Conservation (phyloP, 2,329 filamentous ascomycete species). For the Colletotrichum limetticola region DNA sequence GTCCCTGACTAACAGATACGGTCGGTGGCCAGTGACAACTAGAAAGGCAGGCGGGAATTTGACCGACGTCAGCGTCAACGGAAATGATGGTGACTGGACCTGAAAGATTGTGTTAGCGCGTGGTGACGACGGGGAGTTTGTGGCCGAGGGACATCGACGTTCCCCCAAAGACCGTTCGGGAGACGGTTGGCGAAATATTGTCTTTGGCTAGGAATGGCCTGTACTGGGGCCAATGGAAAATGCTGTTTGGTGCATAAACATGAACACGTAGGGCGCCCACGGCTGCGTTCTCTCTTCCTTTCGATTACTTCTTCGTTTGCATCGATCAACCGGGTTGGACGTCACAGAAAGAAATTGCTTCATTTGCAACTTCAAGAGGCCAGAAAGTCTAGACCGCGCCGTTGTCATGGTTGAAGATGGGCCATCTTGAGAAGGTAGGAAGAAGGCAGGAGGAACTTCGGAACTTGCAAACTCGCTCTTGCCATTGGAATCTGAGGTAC, state of each 20-base stretch:
- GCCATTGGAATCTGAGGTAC: not conserved
- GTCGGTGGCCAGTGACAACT: not conserved
- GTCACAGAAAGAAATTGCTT: not conserved
- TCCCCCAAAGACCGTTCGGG: not conserved
- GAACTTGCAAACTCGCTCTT: not conserved
- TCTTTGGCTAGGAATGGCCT: not conserved
- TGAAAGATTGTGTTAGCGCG: constrained; percentile 2
- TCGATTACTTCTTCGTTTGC: not conserved
- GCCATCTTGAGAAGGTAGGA: not conserved
- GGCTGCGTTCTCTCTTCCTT: not conserved
- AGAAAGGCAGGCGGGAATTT: constrained; percentile 10
- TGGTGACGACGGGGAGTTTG: constrained; percentile 11
- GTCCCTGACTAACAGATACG: constrained; percentile 18
- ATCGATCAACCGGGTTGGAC: not conserved
- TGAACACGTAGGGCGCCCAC: not conserved
- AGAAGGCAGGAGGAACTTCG: not conserved
- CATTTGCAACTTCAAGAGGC: not conserved
- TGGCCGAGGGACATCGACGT: constrained; percentile 3
- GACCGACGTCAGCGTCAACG: constrained; percentile 27
- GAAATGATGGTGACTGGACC: not conserved
- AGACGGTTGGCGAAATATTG: not conserved
- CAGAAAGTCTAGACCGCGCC: not conserved
- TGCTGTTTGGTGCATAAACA: not conserved
- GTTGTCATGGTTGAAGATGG: not conserved
- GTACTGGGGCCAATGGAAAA: not conserved